Percentiles rank a stretch among this genome's conserved stretches.
These are phyloP conservation scores for Penicillium brasilianum DNA, from an alignment of 2,329 filamentous ascomycete species.

Conservation along the genomic window DNA sequence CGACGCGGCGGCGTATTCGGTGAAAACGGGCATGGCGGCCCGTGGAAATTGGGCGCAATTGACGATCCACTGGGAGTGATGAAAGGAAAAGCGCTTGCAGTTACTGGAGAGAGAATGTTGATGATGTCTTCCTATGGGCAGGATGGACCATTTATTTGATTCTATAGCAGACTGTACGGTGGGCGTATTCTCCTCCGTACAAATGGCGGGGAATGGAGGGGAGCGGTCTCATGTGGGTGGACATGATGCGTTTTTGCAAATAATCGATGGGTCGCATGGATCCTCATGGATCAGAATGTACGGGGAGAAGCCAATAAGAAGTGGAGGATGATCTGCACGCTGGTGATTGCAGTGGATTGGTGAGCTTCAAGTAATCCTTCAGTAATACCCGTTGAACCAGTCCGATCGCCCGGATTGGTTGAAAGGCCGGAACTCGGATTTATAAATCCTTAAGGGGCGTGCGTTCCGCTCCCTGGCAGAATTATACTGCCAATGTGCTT, in stretches of 20 bases:
- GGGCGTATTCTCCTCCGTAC: no score
- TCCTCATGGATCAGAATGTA: neutral
- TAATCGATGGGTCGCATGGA: neutral
- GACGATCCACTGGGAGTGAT: no score
- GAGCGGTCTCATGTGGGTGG: constrained; percentile 8
- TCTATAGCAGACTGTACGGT: neutral
- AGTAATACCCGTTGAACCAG: constrained; percentile 12
- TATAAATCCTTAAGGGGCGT: no score
- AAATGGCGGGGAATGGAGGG: constrained; percentile 10
- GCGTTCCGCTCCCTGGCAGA: neutral
- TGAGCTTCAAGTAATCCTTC: constrained; percentile 30
- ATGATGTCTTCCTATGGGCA: no score
- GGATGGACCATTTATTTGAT: neutral
- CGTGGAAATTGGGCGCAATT: neutral
- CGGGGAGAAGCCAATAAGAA: constrained; percentile 7
- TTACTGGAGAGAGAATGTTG: no score
- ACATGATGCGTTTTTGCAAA: neutral
- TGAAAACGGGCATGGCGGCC: constrained; percentile 46
- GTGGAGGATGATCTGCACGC: neutral
- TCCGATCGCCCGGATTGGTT: constrained; percentile 1
- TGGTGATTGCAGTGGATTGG: constrained; percentile 19
- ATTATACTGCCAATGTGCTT: neutral
- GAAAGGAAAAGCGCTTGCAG: no score
- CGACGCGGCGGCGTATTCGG: constrained; percentile 40
- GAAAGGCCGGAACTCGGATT: neutral